Base-by-base conservation (phyloP, 208 protist genomes). In the Polymyxa betae region DNA sequence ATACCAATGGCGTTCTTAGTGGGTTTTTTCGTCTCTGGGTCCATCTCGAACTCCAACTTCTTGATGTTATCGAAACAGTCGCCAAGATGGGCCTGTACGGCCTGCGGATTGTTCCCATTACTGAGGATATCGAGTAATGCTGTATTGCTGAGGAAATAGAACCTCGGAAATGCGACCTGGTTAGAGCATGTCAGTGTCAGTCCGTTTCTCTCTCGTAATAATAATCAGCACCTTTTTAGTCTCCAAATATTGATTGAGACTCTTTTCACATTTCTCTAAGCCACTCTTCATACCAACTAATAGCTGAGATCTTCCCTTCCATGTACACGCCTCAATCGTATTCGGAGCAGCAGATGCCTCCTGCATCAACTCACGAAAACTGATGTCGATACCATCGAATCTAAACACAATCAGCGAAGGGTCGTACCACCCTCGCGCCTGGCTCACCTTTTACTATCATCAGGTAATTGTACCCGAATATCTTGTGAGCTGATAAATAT, bases 401-500 rank as follows among this genome's bases (percentile, higher is more conserved):
- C 49, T 60, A 60, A 24, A 60, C 29, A 32, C 16, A 44, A 46
- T 88, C 38, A 91, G 92, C 92, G 98, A 96, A 38, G 97, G 96
- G 90, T 95, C 94, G 78, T 94, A 94, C 93, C 98, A 98, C 24
- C 5, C 49, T 5, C 24, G 5, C 24, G 24, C 24, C 12, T 24
- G 12, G 24, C 49, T 29, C 24, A 60, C 91, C 97, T 96, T 91
- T 97, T 97, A 0, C 97, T 90, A 90, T 97, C 98, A 91, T 98
- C 96, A 0, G 97, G 98, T 49, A 99, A 96, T 95, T 99, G 97
- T 88, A 97, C 95, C 54, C 96, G 95, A 88, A 99, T 98, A 93
- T 99, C 98, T 45, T 97, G 97, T 38, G 97, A 98, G 1, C 97
- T 95, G 45, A 99, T 97, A 93, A 99, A 99, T 91, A 99, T 98